These are phyloP conservation scores for Melaleuca quinquenervia DNA, from an alignment of 345 rosid genomes.

Conservation along the genomic window DNA sequence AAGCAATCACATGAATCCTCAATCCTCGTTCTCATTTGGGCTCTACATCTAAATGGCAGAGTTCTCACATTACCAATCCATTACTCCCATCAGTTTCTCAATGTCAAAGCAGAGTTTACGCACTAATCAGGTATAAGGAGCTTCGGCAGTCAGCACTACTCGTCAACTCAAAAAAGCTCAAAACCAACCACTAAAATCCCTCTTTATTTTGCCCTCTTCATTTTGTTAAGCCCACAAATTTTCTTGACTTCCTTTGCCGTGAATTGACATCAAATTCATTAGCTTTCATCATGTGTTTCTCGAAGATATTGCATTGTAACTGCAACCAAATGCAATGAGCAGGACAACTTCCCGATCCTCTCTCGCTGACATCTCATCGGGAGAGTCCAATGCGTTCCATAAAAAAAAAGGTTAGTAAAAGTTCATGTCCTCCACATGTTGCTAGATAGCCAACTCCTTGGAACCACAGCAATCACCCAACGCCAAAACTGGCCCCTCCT, in stretches of 20 bases:
- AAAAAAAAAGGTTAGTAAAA: neutral
- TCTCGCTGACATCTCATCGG: neutral
- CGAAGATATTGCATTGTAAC: neutral
- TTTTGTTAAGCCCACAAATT: neutral
- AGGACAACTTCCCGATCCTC: neutral
- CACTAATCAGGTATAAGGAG: neutral
- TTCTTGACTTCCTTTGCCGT: neutral
- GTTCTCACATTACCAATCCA: neutral
- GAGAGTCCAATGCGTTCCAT: neutral
- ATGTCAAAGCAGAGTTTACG: neutral
- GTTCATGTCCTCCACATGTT: rapidly evolving
- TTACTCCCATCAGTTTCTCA: neutral
- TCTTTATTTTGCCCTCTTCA: neutral
- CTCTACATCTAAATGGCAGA: neutral
- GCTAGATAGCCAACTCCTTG: neutral
- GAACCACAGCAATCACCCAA: neutral
- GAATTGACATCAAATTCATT: neutral
- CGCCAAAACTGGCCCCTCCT: neutral
- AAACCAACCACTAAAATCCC: neutral
- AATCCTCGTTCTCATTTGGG: neutral
- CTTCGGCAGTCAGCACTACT: neutral
- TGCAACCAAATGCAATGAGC: neutral
- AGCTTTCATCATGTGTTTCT: neutral
- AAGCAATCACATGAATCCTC: neutral
- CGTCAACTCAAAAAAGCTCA: neutral